These are phyloP conservation scores for Alternaria rosae DNA, from an alignment of 2,329 filamentous ascomycete species.

Conservation along the genomic window DNA sequence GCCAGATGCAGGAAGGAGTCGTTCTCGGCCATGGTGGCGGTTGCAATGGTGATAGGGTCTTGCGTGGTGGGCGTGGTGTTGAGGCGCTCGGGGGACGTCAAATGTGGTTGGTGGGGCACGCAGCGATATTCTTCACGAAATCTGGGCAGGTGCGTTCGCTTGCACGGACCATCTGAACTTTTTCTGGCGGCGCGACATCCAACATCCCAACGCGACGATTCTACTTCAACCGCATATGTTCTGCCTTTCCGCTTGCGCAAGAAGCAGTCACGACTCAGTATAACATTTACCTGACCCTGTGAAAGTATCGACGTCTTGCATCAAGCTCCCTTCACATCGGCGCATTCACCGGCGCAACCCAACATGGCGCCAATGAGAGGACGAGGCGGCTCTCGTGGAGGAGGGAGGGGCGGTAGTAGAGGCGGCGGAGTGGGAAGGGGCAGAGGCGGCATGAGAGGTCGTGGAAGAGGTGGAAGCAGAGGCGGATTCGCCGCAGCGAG, in stretches of 20 bases:
- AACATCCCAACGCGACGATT: neutral
- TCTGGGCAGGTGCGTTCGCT: slow-evolving; percentile 43
- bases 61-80: slow-evolving; percentile 16
- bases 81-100: slow-evolving; percentile 23
- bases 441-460: slow-evolving; percentile 10
- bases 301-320: neutral
- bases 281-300: too few species aligned
- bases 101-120: slow-evolving; percentile 27
- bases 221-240: neutral
- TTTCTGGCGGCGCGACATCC: slow-evolving; percentile 21
- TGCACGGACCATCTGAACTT: slow-evolving; percentile 38
- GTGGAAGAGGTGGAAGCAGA: slow-evolving; percentile 24
- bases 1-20: slow-evolving; percentile 95
- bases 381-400: slow-evolving; percentile 29
- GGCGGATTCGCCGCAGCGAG: slow-evolving; percentile 41
- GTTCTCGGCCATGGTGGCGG: slow-evolving; percentile 76
- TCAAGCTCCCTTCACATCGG: neutral
- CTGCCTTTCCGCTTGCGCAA: neutral
- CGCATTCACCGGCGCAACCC: neutral
- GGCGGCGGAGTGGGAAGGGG: slow-evolving; percentile 10
- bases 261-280: neutral
- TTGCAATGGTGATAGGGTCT: slow-evolving; percentile 58
- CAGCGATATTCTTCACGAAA: slow-evolving; percentile 42
- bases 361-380: slow-evolving; percentile 26
- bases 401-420: slow-evolving; percentile 3